Percentiles rank a stretch among this genome's conserved stretches.
Conservation (phyloP, 2,329 filamentous ascomycete species). For the Hypoxylon rubiginosum region DNA sequence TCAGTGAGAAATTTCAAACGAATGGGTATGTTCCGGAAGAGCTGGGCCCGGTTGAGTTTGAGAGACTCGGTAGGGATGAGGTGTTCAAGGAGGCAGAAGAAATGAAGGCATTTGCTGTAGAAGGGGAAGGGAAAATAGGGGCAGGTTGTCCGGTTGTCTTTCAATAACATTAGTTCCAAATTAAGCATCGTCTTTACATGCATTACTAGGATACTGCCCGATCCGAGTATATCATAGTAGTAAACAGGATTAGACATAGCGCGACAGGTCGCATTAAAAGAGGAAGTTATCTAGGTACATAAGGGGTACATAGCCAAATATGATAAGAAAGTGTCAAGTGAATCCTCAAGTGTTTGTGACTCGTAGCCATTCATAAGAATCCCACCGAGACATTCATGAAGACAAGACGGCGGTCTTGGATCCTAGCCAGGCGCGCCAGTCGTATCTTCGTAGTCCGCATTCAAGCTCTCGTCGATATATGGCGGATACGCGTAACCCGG, state of each 20-base stretch:
- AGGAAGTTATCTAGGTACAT: no score
- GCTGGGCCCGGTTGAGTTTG: slow-evolving; percentile 41
- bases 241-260: no score
- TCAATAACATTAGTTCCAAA: slow-evolving; percentile 2
- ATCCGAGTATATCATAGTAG: no score
- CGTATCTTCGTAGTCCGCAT: neutral
- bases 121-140: slow-evolving; percentile 21
- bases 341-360: no score
- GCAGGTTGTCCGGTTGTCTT: slow-evolving; percentile 43
- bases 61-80: slow-evolving; percentile 33
- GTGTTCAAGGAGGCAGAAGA: slow-evolving; percentile 36
- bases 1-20: slow-evolving; percentile 34
- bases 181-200: no score
- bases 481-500: neutral
- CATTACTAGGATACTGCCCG: no score
- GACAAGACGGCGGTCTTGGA: neutral
- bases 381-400: neutral
- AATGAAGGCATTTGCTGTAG: slow-evolving; percentile 37
- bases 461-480: neutral
- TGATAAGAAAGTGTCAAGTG: neutral
- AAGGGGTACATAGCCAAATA: neutral
- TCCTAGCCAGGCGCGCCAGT: neutral
- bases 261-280: no score
- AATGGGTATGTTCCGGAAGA: slow-evolving; percentile 43
- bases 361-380: neutral